phyloP scores from a whole-genome alignment of 2,329 filamentous ascomycete genomes.

The Calonectria hawksworthii region DNA sequence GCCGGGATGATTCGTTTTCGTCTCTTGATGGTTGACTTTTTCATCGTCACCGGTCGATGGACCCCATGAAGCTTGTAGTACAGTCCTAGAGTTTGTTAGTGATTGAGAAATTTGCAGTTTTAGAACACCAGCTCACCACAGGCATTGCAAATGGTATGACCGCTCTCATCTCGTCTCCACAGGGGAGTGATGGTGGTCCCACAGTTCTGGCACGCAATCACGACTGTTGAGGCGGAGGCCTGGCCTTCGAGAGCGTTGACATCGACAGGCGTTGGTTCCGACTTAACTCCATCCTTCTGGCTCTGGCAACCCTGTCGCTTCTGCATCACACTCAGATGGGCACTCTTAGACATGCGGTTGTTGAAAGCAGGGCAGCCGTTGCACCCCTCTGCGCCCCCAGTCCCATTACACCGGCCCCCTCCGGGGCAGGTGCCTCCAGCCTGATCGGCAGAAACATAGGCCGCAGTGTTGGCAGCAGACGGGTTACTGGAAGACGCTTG shows the following conservation, averaged over 20 bases:
- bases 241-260: slow-evolving; percentile 52
- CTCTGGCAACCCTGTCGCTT: slow-evolving; percentile 55
- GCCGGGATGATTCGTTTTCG: slow-evolving; percentile 94
- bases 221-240: slow-evolving; percentile 54
- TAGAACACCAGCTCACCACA: slow-evolving; percentile 77
- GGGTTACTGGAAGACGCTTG: slow-evolving; percentile 57
- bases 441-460: slow-evolving; percentile 83
- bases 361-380: slow-evolving; percentile 98
- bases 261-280: slow-evolving; percentile 50
- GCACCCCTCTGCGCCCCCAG: slow-evolving; percentile 93
- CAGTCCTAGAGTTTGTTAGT: slow-evolving; percentile 70
- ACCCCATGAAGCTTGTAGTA: slow-evolving; percentile 97
- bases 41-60: slow-evolving; percentile 97
- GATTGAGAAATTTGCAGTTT: slow-evolving; percentile 6
- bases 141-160: slow-evolving; percentile 98
- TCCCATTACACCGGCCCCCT: slow-evolving; percentile 95
- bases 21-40: slow-evolving; percentile 96
- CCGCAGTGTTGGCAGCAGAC: slow-evolving; percentile 66
- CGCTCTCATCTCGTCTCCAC: slow-evolving; percentile 94
- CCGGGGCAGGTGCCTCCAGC: slow-evolving; percentile 93
- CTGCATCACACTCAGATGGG: slow-evolving; percentile 75
- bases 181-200: slow-evolving; percentile 96
- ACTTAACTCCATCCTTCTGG: slow-evolving; percentile 39
- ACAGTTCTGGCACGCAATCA: slow-evolving; percentile 97
- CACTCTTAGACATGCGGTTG: slow-evolving; percentile 92